phyloP scores from a whole-genome alignment of 129 eudicot species.

The Gnaphalium uliginosum region DNA sequence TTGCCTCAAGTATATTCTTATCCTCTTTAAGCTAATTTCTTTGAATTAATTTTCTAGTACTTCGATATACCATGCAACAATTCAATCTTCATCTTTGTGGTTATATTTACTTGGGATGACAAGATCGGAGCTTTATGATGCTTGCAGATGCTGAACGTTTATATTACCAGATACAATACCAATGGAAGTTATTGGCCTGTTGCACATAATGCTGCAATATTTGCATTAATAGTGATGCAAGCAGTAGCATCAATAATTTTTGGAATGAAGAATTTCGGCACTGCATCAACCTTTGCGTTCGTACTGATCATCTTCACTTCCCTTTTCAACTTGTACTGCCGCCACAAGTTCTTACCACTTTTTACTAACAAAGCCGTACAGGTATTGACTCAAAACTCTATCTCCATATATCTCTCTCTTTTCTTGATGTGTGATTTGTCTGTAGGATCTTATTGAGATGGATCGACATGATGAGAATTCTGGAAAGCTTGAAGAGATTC shows the following conservation, averaged over 20 bases:
- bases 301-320: slow-evolving; percentile 59
- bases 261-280: slow-evolving; percentile 54
- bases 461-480: slow-evolving; percentile 75
- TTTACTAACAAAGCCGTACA: slow-evolving; percentile 55
- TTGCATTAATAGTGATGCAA: slow-evolving; percentile 78
- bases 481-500: slow-evolving; percentile 54
- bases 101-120: not conserved
- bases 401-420: slow-evolving; percentile 3
- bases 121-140: not conserved
- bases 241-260: slow-evolving; percentile 75
- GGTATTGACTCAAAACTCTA: slow-evolving; percentile 39
- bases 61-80: not conserved
- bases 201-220: slow-evolving; percentile 66
- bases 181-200: slow-evolving; percentile 93
- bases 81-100: not conserved
- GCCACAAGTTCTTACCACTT: slow-evolving; percentile 73
- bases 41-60: too few species aligned
- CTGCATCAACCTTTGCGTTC: slow-evolving; percentile 60
- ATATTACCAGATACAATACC: slow-evolving; percentile 67
- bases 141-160: slow-evolving; percentile 85
- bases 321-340: slow-evolving; percentile 73
- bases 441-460: slow-evolving; percentile 83
- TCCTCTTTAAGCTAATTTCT: too few species aligned
- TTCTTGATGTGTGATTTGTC: slow-evolving; percentile 13
- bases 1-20: too few species aligned